Evolutionary conservation across 805 yeast species (phyloP), one percentile per base, ranked within the genome.

Genomic region (Hanseniaspora meyeri): DNA sequence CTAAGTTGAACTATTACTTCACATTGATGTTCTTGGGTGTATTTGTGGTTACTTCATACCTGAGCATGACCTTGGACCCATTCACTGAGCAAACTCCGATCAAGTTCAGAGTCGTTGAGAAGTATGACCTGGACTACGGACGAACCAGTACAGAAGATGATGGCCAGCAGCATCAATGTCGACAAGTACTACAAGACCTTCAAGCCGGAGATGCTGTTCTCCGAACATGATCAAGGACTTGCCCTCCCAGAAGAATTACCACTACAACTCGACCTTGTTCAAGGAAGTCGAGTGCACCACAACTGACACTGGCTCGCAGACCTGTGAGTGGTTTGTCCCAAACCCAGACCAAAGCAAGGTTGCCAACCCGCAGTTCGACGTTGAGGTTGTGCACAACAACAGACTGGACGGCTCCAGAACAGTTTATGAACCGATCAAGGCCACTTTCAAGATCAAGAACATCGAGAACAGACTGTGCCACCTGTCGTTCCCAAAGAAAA

Each of bases 71-170:
- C 20, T 66, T 72, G 16, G 66, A 68, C 2, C 85, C 96, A n/a
- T 87, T 83, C 65, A 77, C 82, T 34, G 71, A 73, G 29, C 63
- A 68, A 5, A 72, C 77, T 37, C 96, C 96, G 4, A 66, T 87
- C 66, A 89, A 87, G 65, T 71, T 87, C 57, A 73, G 90, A 60
- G 84, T 85, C 63, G 69, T 81, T 38, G 90, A 89, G 67, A 69
- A 72, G 1, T 72, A 84, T 53, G 77, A 85, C 60, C 66, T 83
- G 57, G 67, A 68, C 49, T 53, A 57, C 12, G 59, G 46, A 1
- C n/a, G 55, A 63, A 1, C 42, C 50, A 16, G 27, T 37, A 6
- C 60, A 39, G 12, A 37, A 24, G n/a, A 47, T 47, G 47, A 14
- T 38, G 11, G 51, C 51, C 10, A 51, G 24, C 19, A 46, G 36